Conservation (phyloP, 2,329 filamentous ascomycete genomes). For the Fusarium virguliforme region DNA sequence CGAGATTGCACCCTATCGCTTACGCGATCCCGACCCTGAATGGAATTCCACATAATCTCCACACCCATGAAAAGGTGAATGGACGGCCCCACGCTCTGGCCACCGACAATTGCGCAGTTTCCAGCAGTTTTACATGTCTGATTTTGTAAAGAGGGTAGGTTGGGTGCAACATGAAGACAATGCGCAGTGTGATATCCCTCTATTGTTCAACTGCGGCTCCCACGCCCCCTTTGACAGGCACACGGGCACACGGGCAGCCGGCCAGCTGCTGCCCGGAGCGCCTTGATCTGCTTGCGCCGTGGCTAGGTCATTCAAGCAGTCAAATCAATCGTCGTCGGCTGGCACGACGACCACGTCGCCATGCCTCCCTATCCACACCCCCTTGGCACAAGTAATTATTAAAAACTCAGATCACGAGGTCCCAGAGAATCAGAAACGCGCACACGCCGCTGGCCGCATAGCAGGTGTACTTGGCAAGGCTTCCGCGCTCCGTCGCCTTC, state of each 20-base stretch:
- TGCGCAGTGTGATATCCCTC: conserved; percentile 17
- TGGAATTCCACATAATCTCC: conserved; percentile 17
- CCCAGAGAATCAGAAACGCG: conserved; percentile 82
- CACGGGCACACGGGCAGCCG: too few relatives aligned
- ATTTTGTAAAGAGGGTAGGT: not conserved
- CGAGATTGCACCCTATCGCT: conserved; percentile 22
- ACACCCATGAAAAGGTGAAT: conserved; percentile 6
- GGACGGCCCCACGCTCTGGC: conserved; percentile 8
- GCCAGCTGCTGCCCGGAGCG: not conserved
- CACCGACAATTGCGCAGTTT: conserved; percentile 27
- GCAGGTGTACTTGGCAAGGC: conserved; percentile 83
- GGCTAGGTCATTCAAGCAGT: conserved; percentile 18
- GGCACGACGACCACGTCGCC: conserved; percentile 11
- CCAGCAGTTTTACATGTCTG: conserved; percentile 12
- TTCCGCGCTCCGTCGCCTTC: conserved; percentile 80
- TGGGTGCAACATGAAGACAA: conserved; percentile 16
- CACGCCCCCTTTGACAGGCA: conserved; percentile 5
- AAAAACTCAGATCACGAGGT: conserved; percentile 71
- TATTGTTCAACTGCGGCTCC: conserved; percentile 17
- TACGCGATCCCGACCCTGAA: conserved; percentile 26
- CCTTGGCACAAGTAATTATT: not conserved
- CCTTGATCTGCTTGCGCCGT: not conserved
- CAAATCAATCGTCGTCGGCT: conserved; percentile 9
- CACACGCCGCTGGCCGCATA: conserved; percentile 85
- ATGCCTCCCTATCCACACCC: conserved; percentile 13